Conservation (phyloP, 129 eudicot genomes). For the Arctium minus region DNA sequence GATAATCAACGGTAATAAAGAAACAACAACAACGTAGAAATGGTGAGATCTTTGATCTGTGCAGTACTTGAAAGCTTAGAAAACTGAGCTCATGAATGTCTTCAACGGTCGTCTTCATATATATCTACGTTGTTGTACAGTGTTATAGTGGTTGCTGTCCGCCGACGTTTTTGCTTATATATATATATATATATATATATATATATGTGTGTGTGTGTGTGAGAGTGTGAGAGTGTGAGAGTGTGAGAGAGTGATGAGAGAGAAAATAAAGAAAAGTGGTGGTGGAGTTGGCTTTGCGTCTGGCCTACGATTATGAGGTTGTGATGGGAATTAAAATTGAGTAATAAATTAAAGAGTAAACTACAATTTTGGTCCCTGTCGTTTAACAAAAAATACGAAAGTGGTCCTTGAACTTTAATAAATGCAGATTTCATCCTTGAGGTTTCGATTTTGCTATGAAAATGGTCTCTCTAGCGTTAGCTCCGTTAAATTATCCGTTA, state of each 20-base stretch:
- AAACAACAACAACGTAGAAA: not conserved
- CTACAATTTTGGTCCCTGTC: no score
- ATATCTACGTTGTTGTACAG: conserved; percentile 11
- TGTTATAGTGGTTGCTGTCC: conserved; percentile 14
- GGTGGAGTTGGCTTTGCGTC: conserved; percentile 43
- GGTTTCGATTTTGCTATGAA: no score
- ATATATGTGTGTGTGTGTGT: not conserved
- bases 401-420: no score
- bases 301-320: conserved; percentile 37
- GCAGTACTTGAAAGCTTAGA: conserved; percentile 3
- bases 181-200: not conserved
- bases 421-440: no score
- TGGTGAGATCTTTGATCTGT: conserved; percentile 17
- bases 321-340: conserved; percentile 13
- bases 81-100: conserved; percentile 4
- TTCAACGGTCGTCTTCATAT: conserved; percentile 23
- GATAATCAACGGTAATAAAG: not conserved
- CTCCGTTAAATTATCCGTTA: no score
- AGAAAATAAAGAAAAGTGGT: conserved; percentile 19
- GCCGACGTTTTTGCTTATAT: conserved; percentile 22
- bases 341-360: not conserved
- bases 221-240: no score
- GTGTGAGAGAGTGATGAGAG: not conserved
- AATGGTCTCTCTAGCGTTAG: no score
- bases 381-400: no score